phyloP scores from a whole-genome alignment of 306 rosid species.

The Cucumis cinereus region DNA sequence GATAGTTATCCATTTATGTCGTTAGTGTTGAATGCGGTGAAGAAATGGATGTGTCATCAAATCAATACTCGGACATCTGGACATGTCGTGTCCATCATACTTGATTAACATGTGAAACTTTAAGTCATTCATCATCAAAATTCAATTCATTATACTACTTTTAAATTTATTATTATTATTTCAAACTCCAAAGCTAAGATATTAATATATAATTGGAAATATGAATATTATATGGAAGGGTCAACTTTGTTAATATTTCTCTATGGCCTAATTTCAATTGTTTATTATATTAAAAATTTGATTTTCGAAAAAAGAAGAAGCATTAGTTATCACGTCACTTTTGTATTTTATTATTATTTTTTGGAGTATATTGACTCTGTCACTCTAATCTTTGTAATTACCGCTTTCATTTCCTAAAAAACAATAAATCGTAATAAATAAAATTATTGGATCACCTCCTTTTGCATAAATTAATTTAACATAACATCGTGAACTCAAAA shows the following conservation, averaged over 20 bases:
- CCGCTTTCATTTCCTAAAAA: background rate
- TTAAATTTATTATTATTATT: too few species aligned
- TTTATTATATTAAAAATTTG: background rate
- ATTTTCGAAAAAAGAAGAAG: too few species aligned
- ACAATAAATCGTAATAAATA: background rate
- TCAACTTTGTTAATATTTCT: background rate
- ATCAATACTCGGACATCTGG: too few species aligned
- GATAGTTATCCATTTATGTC: too few species aligned
- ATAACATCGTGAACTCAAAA: background rate
- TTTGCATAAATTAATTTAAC: background rate
- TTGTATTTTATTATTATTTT: too few species aligned
- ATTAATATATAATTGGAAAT: background rate
- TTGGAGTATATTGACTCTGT: too few species aligned
- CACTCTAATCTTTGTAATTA: background rate
- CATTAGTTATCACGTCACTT: background rate
- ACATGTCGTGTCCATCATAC: too few species aligned
- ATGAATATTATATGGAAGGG: background rate
- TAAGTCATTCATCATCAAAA: too few species aligned
- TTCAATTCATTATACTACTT: too few species aligned
- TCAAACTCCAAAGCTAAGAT: background rate
- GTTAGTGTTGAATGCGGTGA: too few species aligned
- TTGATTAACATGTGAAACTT: too few species aligned
- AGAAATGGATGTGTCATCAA: too few species aligned
- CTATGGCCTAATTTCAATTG: background rate
- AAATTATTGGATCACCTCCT: background rate